Evolutionary conservation across 2,329 filamentous ascomycete species (phyloP).

Genomic region (Aspergillus pseudoviridinutans): DNA sequence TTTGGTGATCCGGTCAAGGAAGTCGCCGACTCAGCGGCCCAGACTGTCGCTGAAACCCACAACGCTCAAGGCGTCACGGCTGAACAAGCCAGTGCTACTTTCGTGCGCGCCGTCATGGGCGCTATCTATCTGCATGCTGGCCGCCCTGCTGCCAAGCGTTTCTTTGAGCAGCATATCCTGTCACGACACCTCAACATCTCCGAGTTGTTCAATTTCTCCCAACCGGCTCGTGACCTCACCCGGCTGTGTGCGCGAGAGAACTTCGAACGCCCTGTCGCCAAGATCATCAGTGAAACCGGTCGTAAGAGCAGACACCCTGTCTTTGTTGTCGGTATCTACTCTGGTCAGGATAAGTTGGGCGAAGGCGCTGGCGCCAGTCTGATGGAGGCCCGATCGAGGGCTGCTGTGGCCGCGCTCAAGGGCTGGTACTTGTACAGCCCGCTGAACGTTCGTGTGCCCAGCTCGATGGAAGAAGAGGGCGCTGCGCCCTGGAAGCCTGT

Average conservation of each 20-base stretch:
- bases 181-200: slow-evolving; percentile 72
- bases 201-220: slow-evolving; percentile 75
- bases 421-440: slow-evolving; percentile 96
- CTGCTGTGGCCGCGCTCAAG: slow-evolving; percentile 81
- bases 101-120: slow-evolving; percentile 79
- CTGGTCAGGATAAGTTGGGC: slow-evolving; percentile 83
- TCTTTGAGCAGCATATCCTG: slow-evolving; percentile 80
- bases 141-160: slow-evolving; percentile 70
- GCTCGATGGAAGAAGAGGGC: slow-evolving; percentile 61
- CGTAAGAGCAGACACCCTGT: slow-evolving; percentile 80
- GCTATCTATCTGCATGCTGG: slow-evolving; percentile 83
- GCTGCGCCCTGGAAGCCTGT: slow-evolving; percentile 63
- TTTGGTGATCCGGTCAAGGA: slow-evolving; percentile 64
- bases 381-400: slow-evolving; percentile 71
- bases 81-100: slow-evolving; percentile 64
- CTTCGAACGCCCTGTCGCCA: slow-evolving; percentile 81
- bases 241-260: slow-evolving; percentile 82
- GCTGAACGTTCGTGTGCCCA: slow-evolving; percentile 61
- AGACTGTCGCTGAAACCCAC: slow-evolving; percentile 13
- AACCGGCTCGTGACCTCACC: slow-evolving; percentile 78
- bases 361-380: slow-evolving; percentile 81
- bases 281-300: slow-evolving; percentile 87
- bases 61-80: slow-evolving; percentile 39
- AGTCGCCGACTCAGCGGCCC: slow-evolving; percentile 25
- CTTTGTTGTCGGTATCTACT: slow-evolving; percentile 91